Evolutionary conservation across 176 grass and related monocot genomes (phyloP).

Genomic region (Carex kokanica): DNA sequence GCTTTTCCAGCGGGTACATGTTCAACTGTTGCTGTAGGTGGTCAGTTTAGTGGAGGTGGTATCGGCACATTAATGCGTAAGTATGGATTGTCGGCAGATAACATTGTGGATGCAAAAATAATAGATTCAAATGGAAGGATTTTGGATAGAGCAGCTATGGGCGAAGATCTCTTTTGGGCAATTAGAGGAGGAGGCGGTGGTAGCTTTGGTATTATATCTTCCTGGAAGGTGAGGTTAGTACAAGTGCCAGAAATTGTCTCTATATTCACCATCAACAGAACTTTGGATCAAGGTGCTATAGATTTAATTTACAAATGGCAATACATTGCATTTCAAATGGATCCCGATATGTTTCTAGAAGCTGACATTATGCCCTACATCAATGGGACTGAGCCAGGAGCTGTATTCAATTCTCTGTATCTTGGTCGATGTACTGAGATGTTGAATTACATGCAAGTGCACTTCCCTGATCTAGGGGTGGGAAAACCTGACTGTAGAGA

Average conservation of each 20-base stretch:
- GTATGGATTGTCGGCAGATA: conserved; percentile 19
- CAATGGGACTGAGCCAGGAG: conserved; percentile 16
- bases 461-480: conserved; percentile 47
- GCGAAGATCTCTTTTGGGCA: conserved; percentile 36
- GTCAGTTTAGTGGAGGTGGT: conserved; percentile 21
- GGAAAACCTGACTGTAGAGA: conserved; percentile 37
- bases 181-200: conserved; percentile 20
- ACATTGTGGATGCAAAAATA: conserved; percentile 28
- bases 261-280: conserved; percentile 16
- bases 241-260: conserved; percentile 17
- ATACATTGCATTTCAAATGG: conserved; percentile 3
- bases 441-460: conserved; percentile 13
- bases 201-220: conserved; percentile 26
- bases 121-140: conserved; percentile 25
- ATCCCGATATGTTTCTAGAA: conserved; percentile 8
- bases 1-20: conserved; percentile 22
- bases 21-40: conserved; percentile 16
- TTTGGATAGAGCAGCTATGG: conserved; percentile 12
- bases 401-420: conserved; percentile 10
- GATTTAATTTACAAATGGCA: conserved; percentile 26
- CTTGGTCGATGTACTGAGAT: background rate
- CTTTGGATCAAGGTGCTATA: conserved; percentile 11
- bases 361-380: conserved; percentile 11
- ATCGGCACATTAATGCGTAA: conserved; percentile 20
- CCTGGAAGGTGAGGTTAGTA: conserved; percentile 25